Evolutionary conservation across 192 early-diverging fungal species (phyloP).

Genomic region (Coemansia sp.): DNA sequence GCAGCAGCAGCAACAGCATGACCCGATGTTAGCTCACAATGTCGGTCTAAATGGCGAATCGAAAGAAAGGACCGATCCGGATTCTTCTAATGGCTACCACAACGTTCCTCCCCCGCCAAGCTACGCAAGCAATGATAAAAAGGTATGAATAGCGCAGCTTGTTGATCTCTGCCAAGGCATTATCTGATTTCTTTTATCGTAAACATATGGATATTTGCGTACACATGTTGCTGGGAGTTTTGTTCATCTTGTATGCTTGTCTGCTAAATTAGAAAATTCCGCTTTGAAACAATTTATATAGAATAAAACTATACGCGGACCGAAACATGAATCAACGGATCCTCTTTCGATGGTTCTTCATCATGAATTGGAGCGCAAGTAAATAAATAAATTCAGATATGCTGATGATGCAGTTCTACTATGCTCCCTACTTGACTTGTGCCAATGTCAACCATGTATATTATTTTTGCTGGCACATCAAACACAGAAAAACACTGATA

Average conservation of each 20-base stretch:
- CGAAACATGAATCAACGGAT: conserved; percentile 17
- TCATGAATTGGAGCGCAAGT: background rate
- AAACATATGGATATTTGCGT: no score
- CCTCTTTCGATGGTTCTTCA: conserved; percentile 25
- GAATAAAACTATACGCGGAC: background rate
- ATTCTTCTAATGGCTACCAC: conserved; percentile 29
- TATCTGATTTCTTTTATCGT: no score
- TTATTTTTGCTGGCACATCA: conserved; percentile 21
- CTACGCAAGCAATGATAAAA: conserved; percentile 27
- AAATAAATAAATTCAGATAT: background rate
- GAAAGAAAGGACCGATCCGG: background rate
- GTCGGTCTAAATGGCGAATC: background rate
- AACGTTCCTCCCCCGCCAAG: conserved; percentile 45
- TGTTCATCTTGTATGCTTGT: no score
- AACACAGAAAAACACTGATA: conserved; percentile 14
- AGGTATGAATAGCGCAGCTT: conserved; percentile 20
- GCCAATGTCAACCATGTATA: background rate
- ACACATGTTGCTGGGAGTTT: no score
- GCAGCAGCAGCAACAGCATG: conserved; percentile 2
- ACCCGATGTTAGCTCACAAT: background rate
- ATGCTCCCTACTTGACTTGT: background rate
- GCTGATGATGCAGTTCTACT: no score
- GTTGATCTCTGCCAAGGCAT: background rate
- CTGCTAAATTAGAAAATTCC: background rate
- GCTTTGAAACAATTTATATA: background rate